Evolutionary conservation across 352 stramenopile genomes (phyloP).

Genomic region (Phytophthora litchii): DNA sequence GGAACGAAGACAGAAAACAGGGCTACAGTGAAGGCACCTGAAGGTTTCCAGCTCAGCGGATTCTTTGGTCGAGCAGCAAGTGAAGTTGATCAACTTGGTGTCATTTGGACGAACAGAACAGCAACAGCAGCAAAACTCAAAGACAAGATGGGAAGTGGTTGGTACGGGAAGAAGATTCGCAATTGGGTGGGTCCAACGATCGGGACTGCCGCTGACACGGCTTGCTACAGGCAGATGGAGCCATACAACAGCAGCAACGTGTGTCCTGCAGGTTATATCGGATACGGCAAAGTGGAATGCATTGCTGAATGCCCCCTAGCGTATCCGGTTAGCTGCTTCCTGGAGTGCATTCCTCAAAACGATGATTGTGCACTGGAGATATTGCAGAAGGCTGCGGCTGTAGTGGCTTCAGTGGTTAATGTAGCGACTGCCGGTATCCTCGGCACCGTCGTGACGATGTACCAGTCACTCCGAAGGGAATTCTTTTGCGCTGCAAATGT

Average conservation of each 20-base stretch:
- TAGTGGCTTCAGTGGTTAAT: conserved; percentile 21
- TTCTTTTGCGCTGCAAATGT: conserved; percentile 31
- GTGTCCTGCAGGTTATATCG: conserved; percentile 24
- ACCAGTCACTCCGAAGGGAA: conserved; percentile 3
- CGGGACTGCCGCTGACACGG: conserved; percentile 15
- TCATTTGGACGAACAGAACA: conserved; percentile 32
- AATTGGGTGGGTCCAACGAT: conserved; percentile 35
- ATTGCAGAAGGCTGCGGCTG: conserved; percentile 7
- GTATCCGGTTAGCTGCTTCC: conserved; percentile 34
- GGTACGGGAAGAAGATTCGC: conserved; percentile 34
- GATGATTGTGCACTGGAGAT: conserved; percentile 17
- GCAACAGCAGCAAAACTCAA: conserved; percentile 17
- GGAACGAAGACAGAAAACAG: conserved; percentile 8
- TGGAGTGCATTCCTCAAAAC: conserved; percentile 19
- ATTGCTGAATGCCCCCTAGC: conserved; percentile 44
- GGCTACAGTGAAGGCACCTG: conserved; percentile 5
- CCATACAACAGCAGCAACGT: conserved; percentile 7
- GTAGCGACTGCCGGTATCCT: conserved; percentile 30
- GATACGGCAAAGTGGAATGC: conserved; percentile 2
- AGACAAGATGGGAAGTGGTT: conserved; percentile 28
- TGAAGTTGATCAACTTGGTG: conserved; percentile 23
- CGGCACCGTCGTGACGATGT: conserved; percentile 9
- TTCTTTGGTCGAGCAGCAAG: conserved; percentile 23
- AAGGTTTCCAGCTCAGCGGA: conserved; percentile 29
- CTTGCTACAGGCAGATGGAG: conserved; percentile 20